Evolutionary conservation across 306 rosid species (phyloP), one percentile per base, ranked within the genome.

Genomic region (Rosa multiflora): DNA sequence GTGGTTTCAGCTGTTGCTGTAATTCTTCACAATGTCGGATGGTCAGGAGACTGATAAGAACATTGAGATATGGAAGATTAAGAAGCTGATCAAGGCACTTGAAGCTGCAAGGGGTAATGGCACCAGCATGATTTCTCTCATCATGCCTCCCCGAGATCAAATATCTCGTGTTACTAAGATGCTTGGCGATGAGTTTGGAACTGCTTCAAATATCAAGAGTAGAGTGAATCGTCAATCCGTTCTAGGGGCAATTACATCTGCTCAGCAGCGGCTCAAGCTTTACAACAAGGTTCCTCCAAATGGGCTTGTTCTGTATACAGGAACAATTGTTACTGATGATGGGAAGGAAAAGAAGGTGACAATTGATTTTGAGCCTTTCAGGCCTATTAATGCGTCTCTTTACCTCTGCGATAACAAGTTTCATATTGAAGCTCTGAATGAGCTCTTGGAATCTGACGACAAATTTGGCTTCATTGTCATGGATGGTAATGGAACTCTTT

Each of bases 291-390:
- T 93, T 74, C 98, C 98, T 82, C 94, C 97, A 6, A 93, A 93
- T 83, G 97, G 97, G 21, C 89, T 93, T 74, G 97, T 93, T 70
- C 89, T 93, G 32, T 93, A 93, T 39, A 91, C 97, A 0, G 98
- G 98, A 15, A 93, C 98, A 55, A 91, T 89, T 55, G 93, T 93
- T 42, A 93, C 98, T 39, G 98, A 93, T 0, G 98, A 93, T 63
- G 98, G 98, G 61, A 93, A 93, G 88, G 98, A 93, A 73, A 93
- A 93, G 86, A 93, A 93, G 84, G 98, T 93, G 79, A 93, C 98
- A 10, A 86, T 91, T 81, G 98, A 93, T 85, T 93, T 93, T 83
- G 98, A 93, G 81, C 98, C 98, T 66, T 93, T 93, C 87, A 88
- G 82, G 84, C 97, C 98, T 37, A 93, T 91, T 62, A 93, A 93